Conservation (phyloP, 129 eudicot genomes). For the Escallonia rubra region DNA sequence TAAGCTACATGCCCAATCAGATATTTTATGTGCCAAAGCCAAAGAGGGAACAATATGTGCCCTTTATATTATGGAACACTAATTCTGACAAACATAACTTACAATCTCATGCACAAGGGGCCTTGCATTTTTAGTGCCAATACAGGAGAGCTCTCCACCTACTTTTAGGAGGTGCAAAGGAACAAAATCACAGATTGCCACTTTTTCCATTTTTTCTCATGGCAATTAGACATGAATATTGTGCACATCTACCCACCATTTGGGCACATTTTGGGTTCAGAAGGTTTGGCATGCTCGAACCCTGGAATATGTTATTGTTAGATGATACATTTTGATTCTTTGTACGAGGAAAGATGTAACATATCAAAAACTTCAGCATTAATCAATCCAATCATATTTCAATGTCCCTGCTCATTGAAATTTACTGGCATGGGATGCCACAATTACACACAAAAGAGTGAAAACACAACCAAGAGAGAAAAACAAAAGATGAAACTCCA, state of each 20-base stretch:
- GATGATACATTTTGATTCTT: neutral
- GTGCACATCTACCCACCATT: neutral
- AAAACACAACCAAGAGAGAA: neutral
- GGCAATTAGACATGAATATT: too few species aligned
- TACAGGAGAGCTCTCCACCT: neutral
- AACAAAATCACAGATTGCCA: neutral
- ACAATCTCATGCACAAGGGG: neutral
- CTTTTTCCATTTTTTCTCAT: too few species aligned
- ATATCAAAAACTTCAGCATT: neutral
- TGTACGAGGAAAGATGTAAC: too few species aligned
- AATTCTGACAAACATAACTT: too few species aligned
- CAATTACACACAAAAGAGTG: neutral
- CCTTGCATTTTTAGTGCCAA: neutral
- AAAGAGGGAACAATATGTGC: neutral
- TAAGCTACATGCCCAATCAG: neutral
- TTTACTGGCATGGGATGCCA: neutral
- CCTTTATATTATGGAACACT: neutral
- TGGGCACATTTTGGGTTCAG: too few species aligned
- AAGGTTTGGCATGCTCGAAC: too few species aligned
- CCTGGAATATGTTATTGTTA: too few species aligned
- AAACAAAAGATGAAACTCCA: slow-evolving; percentile 1
- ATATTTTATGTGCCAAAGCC: neutral
- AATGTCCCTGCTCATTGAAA: neutral
- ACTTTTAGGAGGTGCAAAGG: neutral
- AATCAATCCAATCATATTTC: neutral